phyloP scores from a whole-genome alignment of 2,329 filamentous ascomycete genomes.

The Xenoacremonium recifei region DNA sequence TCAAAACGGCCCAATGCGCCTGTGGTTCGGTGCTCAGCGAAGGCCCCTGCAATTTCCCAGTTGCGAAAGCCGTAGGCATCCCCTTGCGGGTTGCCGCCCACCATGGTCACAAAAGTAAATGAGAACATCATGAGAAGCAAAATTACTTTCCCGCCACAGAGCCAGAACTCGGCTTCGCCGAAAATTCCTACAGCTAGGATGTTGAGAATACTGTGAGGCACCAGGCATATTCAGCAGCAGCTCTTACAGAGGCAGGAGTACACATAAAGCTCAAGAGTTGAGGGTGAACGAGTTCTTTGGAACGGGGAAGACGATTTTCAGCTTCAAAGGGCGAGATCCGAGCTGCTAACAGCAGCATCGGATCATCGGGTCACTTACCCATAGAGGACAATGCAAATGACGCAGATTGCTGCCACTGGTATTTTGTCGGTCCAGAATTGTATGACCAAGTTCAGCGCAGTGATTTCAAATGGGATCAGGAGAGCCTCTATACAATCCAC shows the following conservation, averaged over 20 bases:
- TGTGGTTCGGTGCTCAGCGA: constrained; percentile 25
- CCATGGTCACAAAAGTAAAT: constrained; percentile 65
- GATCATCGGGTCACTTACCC: not conserved
- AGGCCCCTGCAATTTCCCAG: constrained; percentile 34
- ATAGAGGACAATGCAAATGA: not conserved
- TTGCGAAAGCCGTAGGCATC: constrained; percentile 60
- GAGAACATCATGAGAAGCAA: constrained; percentile 50
- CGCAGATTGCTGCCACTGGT: not conserved
- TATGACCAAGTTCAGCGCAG: not conserved
- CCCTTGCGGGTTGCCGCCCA: constrained; percentile 61
- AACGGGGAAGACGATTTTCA: too few species aligned
- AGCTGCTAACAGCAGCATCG: too few species aligned
- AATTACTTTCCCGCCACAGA: constrained; percentile 51
- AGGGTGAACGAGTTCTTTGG: too few species aligned
- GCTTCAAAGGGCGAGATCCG: too few species aligned
- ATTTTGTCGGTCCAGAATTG: not conserved
- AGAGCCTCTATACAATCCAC: too few species aligned
- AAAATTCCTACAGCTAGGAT: constrained; percentile 39
- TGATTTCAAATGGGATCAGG: not conserved
- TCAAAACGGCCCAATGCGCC: constrained; percentile 59
- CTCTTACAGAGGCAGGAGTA: too few species aligned
- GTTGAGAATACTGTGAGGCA: constrained; percentile 38
- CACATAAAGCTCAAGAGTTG: not conserved
- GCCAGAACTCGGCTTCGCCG: constrained; percentile 44
- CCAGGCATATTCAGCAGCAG: too few species aligned